These are phyloP conservation scores for Cynara cardunculus DNA, from an alignment of 129 eudicot genomes.

Conservation along the genomic window DNA sequence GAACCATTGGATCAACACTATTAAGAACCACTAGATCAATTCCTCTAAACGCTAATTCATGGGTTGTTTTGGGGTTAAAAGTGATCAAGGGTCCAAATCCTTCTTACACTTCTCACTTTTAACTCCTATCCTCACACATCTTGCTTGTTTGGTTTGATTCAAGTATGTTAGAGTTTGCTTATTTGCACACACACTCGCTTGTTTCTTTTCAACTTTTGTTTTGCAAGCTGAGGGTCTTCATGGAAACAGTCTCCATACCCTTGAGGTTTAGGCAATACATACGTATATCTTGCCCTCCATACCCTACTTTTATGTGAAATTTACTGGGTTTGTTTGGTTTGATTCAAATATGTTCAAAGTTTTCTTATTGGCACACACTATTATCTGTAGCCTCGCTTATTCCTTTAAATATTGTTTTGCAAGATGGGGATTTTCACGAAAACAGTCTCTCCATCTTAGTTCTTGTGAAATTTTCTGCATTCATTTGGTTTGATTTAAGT, in stretches of 20 bases:
- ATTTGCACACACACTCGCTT: not conserved
- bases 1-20: too few relatives aligned
- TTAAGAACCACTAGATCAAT: too few relatives aligned
- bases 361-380: not conserved
- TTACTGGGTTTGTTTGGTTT: not conserved
- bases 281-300: not conserved
- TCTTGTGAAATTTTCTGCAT: not conserved
- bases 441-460: not conserved
- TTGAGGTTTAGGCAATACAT: not conserved
- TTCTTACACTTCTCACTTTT: too few relatives aligned
- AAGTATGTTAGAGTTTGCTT: too few relatives aligned
- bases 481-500: not conserved
- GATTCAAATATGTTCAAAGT: not conserved
- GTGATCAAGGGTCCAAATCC: too few relatives aligned
- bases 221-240: not conserved
- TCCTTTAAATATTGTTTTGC: not conserved
- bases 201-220: not conserved
- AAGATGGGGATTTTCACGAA: not conserved
- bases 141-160: too few relatives aligned
- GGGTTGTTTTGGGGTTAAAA: too few relatives aligned
- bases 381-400: not conserved
- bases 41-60: too few relatives aligned
- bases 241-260: not conserved
- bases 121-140: too few relatives aligned
- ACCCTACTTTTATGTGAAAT: not conserved